Evolutionary conservation across 805 yeast genomes (phyloP).

Genomic region (Komagataella kurtzmanii): DNA sequence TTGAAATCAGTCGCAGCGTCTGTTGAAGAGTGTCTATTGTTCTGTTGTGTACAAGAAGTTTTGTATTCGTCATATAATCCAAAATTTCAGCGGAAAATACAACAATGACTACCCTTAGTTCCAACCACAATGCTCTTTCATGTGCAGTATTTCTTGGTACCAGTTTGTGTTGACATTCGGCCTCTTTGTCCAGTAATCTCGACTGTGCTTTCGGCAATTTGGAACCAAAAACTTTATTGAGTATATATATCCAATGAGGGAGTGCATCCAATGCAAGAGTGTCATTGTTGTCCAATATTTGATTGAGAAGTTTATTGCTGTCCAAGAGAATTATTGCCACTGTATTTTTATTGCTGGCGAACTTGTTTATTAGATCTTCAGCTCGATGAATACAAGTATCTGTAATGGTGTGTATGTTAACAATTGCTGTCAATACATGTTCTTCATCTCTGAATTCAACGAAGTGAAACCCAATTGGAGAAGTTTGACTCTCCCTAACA

Average conservation of each 20-base stretch:
- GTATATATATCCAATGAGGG: not conserved
- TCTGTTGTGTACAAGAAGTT: not conserved
- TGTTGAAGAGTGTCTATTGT: conserved; percentile 1
- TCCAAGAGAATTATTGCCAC: not conserved
- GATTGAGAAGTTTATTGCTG: not conserved
- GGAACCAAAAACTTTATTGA: not conserved
- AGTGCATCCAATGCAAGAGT: not conserved
- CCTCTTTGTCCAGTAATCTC: not conserved
- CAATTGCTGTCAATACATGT: not conserved
- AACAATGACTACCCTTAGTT: not conserved
- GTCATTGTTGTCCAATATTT: not conserved
- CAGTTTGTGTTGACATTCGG: not conserved
- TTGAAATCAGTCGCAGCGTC: not conserved
- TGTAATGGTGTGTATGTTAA: conserved; percentile 2
- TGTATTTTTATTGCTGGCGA: not conserved
- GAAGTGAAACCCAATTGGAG: conserved; percentile 1
- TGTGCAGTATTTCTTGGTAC: not conserved
- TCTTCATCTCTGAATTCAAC: conserved; percentile 1
- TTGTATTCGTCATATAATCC: not conserved
- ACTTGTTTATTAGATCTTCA: not conserved
- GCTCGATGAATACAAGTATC: not conserved
- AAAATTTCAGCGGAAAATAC: not conserved
- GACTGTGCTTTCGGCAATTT: not conserved
- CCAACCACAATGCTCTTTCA: not conserved
- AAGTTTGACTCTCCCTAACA: not conserved